phyloP scores from a whole-genome alignment of 768 basidiomycete species.

The Auricularia sp. region DNA sequence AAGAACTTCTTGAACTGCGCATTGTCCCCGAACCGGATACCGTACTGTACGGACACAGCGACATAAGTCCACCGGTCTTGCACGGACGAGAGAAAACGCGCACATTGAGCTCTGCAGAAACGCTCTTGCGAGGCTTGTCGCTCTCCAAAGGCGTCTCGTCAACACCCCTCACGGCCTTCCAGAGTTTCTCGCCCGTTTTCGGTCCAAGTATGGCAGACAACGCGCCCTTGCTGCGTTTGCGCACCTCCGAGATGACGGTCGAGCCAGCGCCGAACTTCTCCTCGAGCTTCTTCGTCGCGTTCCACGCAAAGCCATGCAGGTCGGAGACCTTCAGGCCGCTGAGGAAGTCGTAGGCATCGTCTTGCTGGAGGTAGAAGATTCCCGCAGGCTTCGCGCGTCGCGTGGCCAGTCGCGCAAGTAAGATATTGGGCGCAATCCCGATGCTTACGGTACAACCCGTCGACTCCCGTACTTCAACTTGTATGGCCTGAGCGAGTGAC shows the following conservation, averaged over 20 bases:
- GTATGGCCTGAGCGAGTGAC: slow-evolving; percentile 71
- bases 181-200: slow-evolving; percentile 74
- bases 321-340: slow-evolving; percentile 66
- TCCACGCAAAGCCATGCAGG: slow-evolving; percentile 79
- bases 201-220: slow-evolving; percentile 72
- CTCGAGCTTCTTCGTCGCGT: slow-evolving; percentile 63
- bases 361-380: slow-evolving; percentile 60
- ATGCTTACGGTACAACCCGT: slow-evolving; percentile 94
- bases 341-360: slow-evolving; percentile 45
- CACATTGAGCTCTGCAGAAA: slow-evolving; percentile 93
- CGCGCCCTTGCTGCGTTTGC: slow-evolving; percentile 47
- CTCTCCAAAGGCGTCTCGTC: slow-evolving; percentile 74
- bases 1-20: slow-evolving; percentile 77
- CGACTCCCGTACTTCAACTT: slow-evolving; percentile 61
- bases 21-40: slow-evolving; percentile 80
- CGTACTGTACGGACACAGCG: slow-evolving; percentile 50
- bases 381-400: slow-evolving; percentile 86
- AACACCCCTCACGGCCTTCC: slow-evolving; percentile 72
- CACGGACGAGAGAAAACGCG: slow-evolving; percentile 24
- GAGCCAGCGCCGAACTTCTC: slow-evolving; percentile 57
- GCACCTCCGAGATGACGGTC: slow-evolving; percentile 59
- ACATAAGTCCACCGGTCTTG: neutral
- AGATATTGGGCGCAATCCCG: slow-evolving; percentile 84
- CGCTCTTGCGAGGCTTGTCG: slow-evolving; percentile 80
- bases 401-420: slow-evolving; percentile 87